Evolutionary conservation across 495 filamentous ascomycete genomes (phyloP).

Genomic region (Tuber microsphaerosporum): DNA sequence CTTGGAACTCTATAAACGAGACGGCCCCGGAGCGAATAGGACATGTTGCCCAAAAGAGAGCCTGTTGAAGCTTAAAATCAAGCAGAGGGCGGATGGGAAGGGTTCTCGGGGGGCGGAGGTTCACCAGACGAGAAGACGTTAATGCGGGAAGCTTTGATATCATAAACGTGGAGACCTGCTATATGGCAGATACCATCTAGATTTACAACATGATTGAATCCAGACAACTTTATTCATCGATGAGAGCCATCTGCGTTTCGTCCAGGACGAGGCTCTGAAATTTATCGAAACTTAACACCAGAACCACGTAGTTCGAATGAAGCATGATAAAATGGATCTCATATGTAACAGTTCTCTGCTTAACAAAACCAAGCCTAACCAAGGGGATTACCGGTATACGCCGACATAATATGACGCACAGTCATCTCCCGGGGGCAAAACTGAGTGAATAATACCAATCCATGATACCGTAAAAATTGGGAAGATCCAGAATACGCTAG

Average conservation of each 20-base stretch:
- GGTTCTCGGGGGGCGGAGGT: constrained; percentile 21
- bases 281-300: background rate
- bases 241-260: constrained; percentile 1
- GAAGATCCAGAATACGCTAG: too few relatives aligned
- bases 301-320: constrained; percentile 1
- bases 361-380: background rate
- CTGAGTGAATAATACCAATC: background rate
- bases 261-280: background rate
- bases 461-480: too few relatives aligned
- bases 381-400: background rate
- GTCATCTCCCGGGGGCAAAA: background rate
- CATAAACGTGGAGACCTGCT: background rate
- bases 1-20: constrained; percentile 72
- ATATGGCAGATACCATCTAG: background rate
- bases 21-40: constrained; percentile 65
- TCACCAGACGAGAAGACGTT: constrained; percentile 22
- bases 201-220: constrained; percentile 4
- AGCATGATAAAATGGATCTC: background rate
- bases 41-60: constrained; percentile 79
- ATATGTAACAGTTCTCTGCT: background rate
- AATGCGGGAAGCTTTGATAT: constrained; percentile 13
- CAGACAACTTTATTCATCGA: constrained; percentile 3
- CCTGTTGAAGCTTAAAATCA: constrained; percentile 77
- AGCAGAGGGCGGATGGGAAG: constrained; percentile 58
- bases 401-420: background rate